Evolutionary conservation across 176 grass and related monocot species (phyloP).

Genomic region (Carex pumila): DNA sequence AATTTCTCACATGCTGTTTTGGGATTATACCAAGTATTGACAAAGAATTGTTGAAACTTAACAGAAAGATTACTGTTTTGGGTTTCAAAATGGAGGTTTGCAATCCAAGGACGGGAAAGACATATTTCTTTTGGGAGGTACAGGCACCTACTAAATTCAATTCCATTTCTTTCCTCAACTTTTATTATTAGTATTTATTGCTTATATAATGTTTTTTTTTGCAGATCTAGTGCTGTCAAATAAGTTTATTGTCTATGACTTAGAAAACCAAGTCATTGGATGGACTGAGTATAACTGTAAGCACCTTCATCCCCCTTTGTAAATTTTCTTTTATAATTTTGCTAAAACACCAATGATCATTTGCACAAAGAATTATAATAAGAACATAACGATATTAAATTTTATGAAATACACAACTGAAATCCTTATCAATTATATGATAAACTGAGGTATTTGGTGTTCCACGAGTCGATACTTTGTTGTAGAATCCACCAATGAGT

Average conservation of each 20-base stretch:
- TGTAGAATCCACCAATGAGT: neutral
- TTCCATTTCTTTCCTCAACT: slow-evolving; percentile 13
- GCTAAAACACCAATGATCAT: neutral
- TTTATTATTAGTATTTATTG: neutral
- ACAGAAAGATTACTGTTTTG: slow-evolving; percentile 48
- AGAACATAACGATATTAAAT: neutral
- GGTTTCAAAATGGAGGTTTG: slow-evolving; percentile 75
- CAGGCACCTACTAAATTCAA: neutral
- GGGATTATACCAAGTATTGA: slow-evolving; percentile 5
- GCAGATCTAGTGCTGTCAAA: slow-evolving; percentile 87
- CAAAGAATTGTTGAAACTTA: slow-evolving; percentile 24
- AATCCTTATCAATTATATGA: neutral
- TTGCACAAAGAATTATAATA: neutral
- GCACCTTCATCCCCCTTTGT: neutral
- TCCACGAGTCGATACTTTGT: neutral
- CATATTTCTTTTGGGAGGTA: slow-evolving; percentile 94
- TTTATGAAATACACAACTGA: neutral
- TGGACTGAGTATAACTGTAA: slow-evolving; percentile 97
- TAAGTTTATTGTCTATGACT: slow-evolving; percentile 86
- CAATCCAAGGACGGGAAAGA: slow-evolving; percentile 90
- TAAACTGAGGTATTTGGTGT: no score
- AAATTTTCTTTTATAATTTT: neutral
- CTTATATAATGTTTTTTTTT: slow-evolving; percentile 20
- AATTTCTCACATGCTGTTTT: neutral
- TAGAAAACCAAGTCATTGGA: slow-evolving; percentile 88